phyloP scores from a whole-genome alignment of 768 basidiomycete species.

The Vararia minispora region DNA sequence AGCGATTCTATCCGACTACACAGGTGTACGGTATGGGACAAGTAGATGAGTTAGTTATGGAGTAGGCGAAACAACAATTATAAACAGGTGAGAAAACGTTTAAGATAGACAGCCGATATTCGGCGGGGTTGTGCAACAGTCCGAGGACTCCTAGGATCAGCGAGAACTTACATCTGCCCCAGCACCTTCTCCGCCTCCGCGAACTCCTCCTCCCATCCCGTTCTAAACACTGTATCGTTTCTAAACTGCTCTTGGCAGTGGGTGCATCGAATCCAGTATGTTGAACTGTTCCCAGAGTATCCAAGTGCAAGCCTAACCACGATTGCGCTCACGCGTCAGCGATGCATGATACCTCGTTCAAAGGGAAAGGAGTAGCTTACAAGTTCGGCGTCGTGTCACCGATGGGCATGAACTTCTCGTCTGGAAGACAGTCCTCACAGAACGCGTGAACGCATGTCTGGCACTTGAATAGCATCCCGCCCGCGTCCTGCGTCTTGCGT shows the following conservation, averaged over 20 bases:
- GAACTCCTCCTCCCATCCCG: constrained; percentile 35
- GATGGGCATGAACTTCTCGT: constrained; percentile 36
- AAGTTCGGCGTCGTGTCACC: constrained; percentile 50
- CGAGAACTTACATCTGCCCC: too few relatives aligned
- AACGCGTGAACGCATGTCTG: constrained; percentile 48
- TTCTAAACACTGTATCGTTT: constrained; percentile 24
- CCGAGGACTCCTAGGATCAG: too few relatives aligned
- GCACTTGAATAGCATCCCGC: constrained; percentile 55
- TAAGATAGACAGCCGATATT: too few relatives aligned
- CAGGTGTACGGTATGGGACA: too few relatives aligned
- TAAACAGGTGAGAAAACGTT: too few relatives aligned
- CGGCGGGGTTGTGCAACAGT: too few relatives aligned
- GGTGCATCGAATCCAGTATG: constrained; percentile 41
- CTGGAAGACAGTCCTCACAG: constrained; percentile 51
- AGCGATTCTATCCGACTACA: too few relatives aligned
- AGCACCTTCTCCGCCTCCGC: constrained; percentile 25
- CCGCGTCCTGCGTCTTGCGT: constrained; percentile 33
- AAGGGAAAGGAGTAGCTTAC: constrained; percentile 23
- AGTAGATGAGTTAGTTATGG: too few relatives aligned
- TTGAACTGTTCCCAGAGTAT: constrained; percentile 24
- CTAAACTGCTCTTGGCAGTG: constrained; percentile 31
- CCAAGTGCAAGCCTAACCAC: constrained; percentile 28
- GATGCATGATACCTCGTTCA: neutral
- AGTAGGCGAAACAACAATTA: too few relatives aligned
- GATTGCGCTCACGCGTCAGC: constrained; percentile 1